phyloP scores from a whole-genome alignment of 2,329 filamentous ascomycete species.

The Aureobasidium zeae region DNA sequence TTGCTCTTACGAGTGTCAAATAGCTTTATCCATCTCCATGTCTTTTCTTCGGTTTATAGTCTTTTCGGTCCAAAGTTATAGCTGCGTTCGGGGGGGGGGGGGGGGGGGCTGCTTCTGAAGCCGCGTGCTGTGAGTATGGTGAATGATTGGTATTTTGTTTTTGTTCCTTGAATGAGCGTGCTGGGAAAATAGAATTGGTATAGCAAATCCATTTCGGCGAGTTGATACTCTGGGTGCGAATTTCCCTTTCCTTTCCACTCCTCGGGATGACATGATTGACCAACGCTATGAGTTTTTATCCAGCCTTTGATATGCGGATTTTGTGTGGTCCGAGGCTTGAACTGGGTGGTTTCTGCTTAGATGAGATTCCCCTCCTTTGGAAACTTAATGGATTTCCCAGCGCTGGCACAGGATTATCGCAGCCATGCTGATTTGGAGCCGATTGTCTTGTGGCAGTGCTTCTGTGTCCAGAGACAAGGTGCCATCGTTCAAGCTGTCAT shows the following conservation, averaged over 20 bases:
- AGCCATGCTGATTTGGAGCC: constrained; percentile 24
- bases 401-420: constrained; percentile 35
- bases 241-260: too few species aligned
- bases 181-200: constrained; percentile 32
- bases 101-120: constrained; percentile 38
- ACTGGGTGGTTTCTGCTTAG: constrained; percentile 21
- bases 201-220: constrained; percentile 34
- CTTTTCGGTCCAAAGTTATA: constrained; percentile 39
- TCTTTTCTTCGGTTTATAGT: too few species aligned
- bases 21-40: too few species aligned
- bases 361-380: not conserved
- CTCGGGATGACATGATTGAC: too few species aligned
- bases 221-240: constrained; percentile 33
- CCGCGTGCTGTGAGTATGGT: constrained; percentile 35
- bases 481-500: constrained; percentile 22
- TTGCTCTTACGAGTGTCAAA: too few species aligned
- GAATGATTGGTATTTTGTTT: constrained; percentile 28
- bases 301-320: constrained; percentile 32
- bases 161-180: constrained; percentile 31
- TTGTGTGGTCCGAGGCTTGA: constrained; percentile 32
- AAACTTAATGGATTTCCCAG: not conserved
- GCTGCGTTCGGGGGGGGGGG: constrained; percentile 39
- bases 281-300: constrained; percentile 9
- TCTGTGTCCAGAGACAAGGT: constrained; percentile 32
- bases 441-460: constrained; percentile 31